Evolutionary conservation across 495 filamentous ascomycete genomes (phyloP).

Genomic region (Podospora didyma): DNA sequence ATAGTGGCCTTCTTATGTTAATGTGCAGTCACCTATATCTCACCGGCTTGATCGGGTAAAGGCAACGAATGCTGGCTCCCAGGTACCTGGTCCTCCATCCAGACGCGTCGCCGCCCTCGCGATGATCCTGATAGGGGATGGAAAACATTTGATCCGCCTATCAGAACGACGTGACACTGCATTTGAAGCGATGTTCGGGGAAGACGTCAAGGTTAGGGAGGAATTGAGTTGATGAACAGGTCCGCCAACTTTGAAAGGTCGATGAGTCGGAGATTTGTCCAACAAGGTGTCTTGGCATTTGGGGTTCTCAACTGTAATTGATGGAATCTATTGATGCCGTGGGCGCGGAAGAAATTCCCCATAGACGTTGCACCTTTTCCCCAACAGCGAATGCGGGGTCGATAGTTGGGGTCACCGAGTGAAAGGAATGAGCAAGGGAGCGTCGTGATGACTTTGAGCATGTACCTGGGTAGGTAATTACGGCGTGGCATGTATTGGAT

Average conservation of each 20-base stretch:
- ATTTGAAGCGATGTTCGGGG: not conserved
- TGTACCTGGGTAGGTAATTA: too few relatives aligned
- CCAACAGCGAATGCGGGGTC: not conserved
- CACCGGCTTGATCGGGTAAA: too few relatives aligned
- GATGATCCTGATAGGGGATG: not conserved
- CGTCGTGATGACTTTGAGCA: too few relatives aligned
- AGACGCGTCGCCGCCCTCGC: not conserved
- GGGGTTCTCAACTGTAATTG: not conserved
- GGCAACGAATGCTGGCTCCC: too few relatives aligned
- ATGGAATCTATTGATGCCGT: constrained; percentile 15
- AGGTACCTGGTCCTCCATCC: too few relatives aligned
- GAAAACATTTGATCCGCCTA: not conserved
- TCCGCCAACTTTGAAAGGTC: not conserved
- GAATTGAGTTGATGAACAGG: not conserved
- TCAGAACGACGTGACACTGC: not conserved
- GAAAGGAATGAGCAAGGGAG: too few relatives aligned
- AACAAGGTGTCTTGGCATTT: not conserved
- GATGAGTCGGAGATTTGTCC: not conserved
- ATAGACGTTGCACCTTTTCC: not conserved
- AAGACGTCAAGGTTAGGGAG: not conserved
- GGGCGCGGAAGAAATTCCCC: constrained; percentile 8
- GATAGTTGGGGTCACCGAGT: too few relatives aligned
- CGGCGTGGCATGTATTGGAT: too few relatives aligned
- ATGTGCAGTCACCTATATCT: too few relatives aligned
- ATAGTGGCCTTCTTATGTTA: too few relatives aligned